Evolutionary conservation across 305 asterid species (phyloP).

Genomic region (Fraxinus paxiana): DNA sequence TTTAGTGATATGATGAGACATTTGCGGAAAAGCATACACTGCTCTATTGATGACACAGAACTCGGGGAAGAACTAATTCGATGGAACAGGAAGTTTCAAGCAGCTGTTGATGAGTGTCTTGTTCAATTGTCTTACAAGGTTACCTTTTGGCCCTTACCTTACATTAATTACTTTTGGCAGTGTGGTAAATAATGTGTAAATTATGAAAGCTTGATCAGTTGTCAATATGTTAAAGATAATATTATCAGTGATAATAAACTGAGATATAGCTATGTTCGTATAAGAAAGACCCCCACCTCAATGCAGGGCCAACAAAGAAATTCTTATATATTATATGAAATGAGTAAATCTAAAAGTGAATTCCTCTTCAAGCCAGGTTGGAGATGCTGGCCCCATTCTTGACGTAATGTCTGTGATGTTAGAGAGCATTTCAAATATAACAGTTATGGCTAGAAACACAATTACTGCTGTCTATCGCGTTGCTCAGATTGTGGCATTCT

Average conservation of each 20-base stretch:
- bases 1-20: constrained; percentile 81
- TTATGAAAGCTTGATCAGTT: neutral
- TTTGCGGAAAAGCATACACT: constrained; percentile 64
- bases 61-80: constrained; percentile 58
- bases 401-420: constrained; percentile 94
- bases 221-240: neutral
- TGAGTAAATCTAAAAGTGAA: constrained; percentile 23
- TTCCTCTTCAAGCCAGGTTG: constrained; percentile 54
- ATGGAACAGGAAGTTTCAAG: constrained; percentile 54
- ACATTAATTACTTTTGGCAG: constrained; percentile 22
- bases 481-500: constrained; percentile 74
- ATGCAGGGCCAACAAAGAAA: neutral
- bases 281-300: neutral
- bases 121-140: constrained; percentile 69
- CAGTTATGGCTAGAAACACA: constrained; percentile 82
- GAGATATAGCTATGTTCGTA: neutral
- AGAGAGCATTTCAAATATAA: constrained; percentile 73
- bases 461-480: constrained; percentile 74
- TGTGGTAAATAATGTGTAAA: neutral
- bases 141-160: constrained; percentile 22
- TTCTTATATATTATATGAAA: constrained; percentile 5
- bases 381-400: constrained; percentile 93
- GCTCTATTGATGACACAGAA: constrained; percentile 54
- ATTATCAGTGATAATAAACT: neutral
- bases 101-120: constrained; percentile 67